Percentiles rank a stretch among this genome's conserved stretches.
Evolutionary conservation across 2,329 filamentous ascomycete species (phyloP).

Genomic region (Aspergillus sp.): DNA sequence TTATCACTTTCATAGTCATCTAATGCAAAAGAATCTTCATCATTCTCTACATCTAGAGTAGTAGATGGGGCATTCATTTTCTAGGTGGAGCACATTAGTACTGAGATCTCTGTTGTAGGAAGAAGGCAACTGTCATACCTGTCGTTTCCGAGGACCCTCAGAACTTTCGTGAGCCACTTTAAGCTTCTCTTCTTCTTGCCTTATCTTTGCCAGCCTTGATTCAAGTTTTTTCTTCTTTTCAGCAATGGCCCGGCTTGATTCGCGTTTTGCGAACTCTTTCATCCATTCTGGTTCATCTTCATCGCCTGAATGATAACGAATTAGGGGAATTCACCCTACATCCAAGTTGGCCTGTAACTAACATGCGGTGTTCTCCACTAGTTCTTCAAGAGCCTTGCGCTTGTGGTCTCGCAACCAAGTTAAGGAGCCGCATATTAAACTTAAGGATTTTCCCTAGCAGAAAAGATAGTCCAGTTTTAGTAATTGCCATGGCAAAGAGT

Average conservation of each 20-base stretch:
- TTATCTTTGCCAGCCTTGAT: slow-evolving; percentile 63
- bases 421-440: slow-evolving; percentile 81
- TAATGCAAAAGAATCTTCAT: slow-evolving; percentile 71
- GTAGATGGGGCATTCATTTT: slow-evolving; percentile 24
- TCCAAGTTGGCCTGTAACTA: slow-evolving; percentile 22
- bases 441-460: slow-evolving; percentile 78
- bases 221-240: slow-evolving; percentile 72
- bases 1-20: slow-evolving; percentile 70
- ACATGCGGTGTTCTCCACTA: slow-evolving; percentile 48
- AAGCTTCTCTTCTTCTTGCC: slow-evolving; percentile 61
- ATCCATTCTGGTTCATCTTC: slow-evolving; percentile 85
- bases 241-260: slow-evolving; percentile 66
- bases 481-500: not conserved
- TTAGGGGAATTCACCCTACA: not conserved
- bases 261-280: slow-evolving; percentile 69
- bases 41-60: slow-evolving; percentile 27
- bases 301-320: slow-evolving; percentile 40
- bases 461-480: not conserved
- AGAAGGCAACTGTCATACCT: slow-evolving; percentile 27
- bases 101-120: not conserved
- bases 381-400: slow-evolving; percentile 56
- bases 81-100: slow-evolving; percentile 19
- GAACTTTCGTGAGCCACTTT: slow-evolving; percentile 52
- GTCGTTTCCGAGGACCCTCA: slow-evolving; percentile 48
- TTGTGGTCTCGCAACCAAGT: slow-evolving; percentile 91